Evolutionary conservation across 2,329 filamentous ascomycete genomes (phyloP), one percentile per base, ranked within the genome.

Genomic region (Penicillium corylophilum): DNA sequence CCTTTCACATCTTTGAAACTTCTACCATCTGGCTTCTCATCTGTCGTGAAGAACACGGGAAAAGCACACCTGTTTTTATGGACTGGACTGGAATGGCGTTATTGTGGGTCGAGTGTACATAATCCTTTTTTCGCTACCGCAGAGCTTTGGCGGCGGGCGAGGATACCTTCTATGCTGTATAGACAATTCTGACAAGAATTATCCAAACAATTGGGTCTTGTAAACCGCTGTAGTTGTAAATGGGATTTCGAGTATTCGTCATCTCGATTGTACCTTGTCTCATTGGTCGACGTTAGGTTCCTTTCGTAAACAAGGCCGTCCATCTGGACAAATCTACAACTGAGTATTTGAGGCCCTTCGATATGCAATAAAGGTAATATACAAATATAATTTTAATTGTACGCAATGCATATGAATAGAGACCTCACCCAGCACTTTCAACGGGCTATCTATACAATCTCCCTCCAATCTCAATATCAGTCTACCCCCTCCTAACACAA

Each of bases 121-220:
- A 38, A 35, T 13, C 3, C 20, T 20, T 38, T 20, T 9, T 13
- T 12, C 20, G 8, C 35, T 10, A 4, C 9, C 6, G 16, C 18
- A 18, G 35, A 38, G 16, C 35, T 38, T 20, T 20, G 35, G 16
- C 35, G 10, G 35, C 35, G 35, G 35, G 5, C 2, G 10, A 7
- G 29, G 7, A 38, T 1, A 74, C 44, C 35, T 46, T n/a, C 39
- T 46, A n/a, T 48, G 45, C 45, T 24, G 45, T 18, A 42, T 48
- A 48, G 45, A 48, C 24, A 42, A 48, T 35, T 35, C 35, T 33
- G 20, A 31, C 41, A 33, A 41, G 36, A 48, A 26, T 29, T 31
- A n/a, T n/a, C n/a, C n/a, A n/a, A n/a, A n/a, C n/a, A n/a, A n/a
- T n/a, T n/a, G n/a, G n/a, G n/a, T n/a, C n/a, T n/a, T n/a, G n/a